phyloP scores from a whole-genome alignment of 164 flowering plant species.

The Macadamia integrifolia region DNA sequence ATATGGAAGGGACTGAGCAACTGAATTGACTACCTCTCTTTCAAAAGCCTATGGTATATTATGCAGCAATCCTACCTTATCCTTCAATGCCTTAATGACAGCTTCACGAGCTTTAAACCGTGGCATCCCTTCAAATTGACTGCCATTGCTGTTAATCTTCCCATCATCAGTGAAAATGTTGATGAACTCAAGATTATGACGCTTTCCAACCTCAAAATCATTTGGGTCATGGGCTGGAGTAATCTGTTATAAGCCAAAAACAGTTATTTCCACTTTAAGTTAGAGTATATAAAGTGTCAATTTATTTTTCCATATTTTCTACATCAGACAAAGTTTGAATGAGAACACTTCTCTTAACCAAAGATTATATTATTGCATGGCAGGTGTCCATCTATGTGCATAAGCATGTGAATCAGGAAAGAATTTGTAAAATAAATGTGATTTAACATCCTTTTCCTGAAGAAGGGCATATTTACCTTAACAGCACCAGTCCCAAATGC shows the following conservation, averaged over 20 bases:
- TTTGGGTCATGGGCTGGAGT: constrained; percentile 99
- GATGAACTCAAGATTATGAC: constrained; percentile 77
- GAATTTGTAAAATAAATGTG: neutral
- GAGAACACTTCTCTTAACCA: no score
- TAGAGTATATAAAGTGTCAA: no score
- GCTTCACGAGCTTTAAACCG: constrained; percentile 88
- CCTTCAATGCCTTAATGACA: constrained; percentile 57
- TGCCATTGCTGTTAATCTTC: constrained; percentile 80
- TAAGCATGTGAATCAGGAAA: neutral
- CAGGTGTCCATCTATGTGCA: no score
- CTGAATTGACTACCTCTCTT: neutral
- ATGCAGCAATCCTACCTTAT: constrained; percentile 44
- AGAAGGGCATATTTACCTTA: constrained; percentile 43
- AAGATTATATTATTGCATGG: no score
- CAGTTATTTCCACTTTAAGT: no score
- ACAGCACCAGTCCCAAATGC: constrained; percentile 96
- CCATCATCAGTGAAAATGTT: constrained; percentile 96
- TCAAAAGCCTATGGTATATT: neutral
- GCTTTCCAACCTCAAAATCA: constrained; percentile 97
- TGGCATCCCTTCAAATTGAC: constrained; percentile 79
- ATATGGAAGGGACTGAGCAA: no score
- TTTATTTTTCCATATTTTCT: no score
- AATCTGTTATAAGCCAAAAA: constrained; percentile 43
- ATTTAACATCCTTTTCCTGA: neutral
- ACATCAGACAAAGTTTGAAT: no score